Evolutionary conservation across 179 eudicot species (phyloP).

Genomic region (Camellia oleifera): DNA sequence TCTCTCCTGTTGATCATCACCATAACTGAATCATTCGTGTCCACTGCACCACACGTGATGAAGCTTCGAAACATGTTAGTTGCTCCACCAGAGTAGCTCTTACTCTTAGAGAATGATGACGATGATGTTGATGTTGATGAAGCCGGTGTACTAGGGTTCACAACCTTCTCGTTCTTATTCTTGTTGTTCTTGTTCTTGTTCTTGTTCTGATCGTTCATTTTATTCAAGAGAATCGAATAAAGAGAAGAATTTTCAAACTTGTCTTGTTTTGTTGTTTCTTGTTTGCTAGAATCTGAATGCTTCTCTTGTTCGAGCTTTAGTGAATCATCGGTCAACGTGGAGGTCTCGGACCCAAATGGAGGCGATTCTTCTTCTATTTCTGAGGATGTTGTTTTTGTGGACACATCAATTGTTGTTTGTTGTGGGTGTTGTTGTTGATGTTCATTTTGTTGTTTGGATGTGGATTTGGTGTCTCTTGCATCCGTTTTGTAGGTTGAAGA

Average conservation of each 20-base stretch:
- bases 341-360: slow-evolving; percentile 32
- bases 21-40: slow-evolving; percentile 35
- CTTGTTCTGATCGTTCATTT: background rate
- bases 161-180: background rate
- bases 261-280: slow-evolving; percentile 12
- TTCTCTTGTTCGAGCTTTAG: slow-evolving; percentile 18
- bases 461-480: slow-evolving; percentile 12
- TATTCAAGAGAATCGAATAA: slow-evolving; percentile 7
- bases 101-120: slow-evolving; percentile 20
- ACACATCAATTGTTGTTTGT: slow-evolving; percentile 18
- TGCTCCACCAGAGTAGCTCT: slow-evolving; percentile 24
- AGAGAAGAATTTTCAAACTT: slow-evolving; percentile 5
- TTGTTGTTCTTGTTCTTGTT: slow-evolving; percentile 13
- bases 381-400: slow-evolving; percentile 13
- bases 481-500: background rate
- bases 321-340: slow-evolving; percentile 35
- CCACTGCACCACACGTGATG: slow-evolving; percentile 37
- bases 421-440: slow-evolving; percentile 7
- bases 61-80: slow-evolving; percentile 28
- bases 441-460: slow-evolving; percentile 6
- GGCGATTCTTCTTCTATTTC: slow-evolving; percentile 39
- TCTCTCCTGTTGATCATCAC: slow-evolving; percentile 25
- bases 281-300: slow-evolving; percentile 12
- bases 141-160: background rate
- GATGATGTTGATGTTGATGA: background rate